Evolutionary conservation across 2,329 filamentous ascomycete genomes (phyloP).

Genomic region (Microdochium trichocladiopsis): DNA sequence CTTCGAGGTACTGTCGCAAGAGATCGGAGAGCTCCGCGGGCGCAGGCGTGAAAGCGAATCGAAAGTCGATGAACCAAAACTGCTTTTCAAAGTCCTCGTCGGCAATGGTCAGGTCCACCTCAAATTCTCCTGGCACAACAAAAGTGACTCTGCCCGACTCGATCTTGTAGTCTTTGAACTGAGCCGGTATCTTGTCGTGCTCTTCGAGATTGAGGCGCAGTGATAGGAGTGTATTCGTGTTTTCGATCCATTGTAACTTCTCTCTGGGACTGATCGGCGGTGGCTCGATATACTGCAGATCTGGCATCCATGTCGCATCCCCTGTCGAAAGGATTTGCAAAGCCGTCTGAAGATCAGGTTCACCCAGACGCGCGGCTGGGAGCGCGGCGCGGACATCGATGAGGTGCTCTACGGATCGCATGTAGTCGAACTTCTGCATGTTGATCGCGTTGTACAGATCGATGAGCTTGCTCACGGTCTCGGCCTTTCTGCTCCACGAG

Average conservation of each 20-base stretch:
- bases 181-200: conserved; percentile 64
- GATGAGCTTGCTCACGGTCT: conserved; percentile 78
- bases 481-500: conserved; percentile 78
- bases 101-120: conserved; percentile 85
- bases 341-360: conserved; percentile 86
- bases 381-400: conserved; percentile 69
- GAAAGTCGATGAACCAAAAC: conserved; percentile 91
- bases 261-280: conserved; percentile 64
- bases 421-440: conserved; percentile 53
- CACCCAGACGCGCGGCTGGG: conserved; percentile 67
- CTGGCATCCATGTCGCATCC: conserved; percentile 70
- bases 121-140: conserved; percentile 74
- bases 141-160: conserved; percentile 88
- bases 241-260: conserved; percentile 66
- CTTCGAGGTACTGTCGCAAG: conserved; percentile 61
- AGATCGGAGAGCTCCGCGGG: conserved; percentile 52
- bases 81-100: conserved; percentile 77
- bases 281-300: conserved; percentile 73
- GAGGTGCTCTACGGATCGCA: conserved; percentile 23
- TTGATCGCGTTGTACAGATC: conserved; percentile 75
- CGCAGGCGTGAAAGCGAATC: conserved; percentile 72
- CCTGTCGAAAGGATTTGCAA: conserved; percentile 77
- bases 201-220: conserved; percentile 83
- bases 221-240: conserved; percentile 77
- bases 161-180: conserved; percentile 72